Evolutionary conservation across 345 rosid species (phyloP), one percentile per base, ranked within the genome.

Genomic region (Eutrema heterophyllum): DNA sequence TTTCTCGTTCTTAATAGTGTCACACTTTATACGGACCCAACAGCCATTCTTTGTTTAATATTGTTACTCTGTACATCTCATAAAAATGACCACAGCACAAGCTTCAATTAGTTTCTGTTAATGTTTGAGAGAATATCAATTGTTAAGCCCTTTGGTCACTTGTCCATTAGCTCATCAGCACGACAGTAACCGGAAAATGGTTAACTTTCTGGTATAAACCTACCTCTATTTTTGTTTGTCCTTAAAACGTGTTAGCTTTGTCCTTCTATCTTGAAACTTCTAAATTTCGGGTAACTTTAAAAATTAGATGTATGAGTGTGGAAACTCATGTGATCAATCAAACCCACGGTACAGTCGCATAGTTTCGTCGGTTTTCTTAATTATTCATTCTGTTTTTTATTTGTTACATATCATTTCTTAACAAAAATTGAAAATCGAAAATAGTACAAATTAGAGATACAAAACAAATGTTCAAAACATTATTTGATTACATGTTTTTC

Each of bases 21-120:
- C 49, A 75, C 73, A 59, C 30, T 67, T 51, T 68, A 68, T 61
- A 68, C 79, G 10, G 70, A 61, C 64, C 69, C n/a, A 75, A 44
- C 32, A 59, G 24, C 40, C 39, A 67, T 40, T 67, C 44, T 43
- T 50, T 29, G 5, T 29, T 72, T 11, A 30, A 10, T 29, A 10
- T 36, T 72, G 32, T 44, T 29, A 59, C 40, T 40, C 30, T 75
- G 73, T 67, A 67, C 40, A 67, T 75, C 60, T 48, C 78, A 74
- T 57, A 57, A 48, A 49, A 39, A 4, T 62, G 29, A 38, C 18
- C 29, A 67, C 13, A 58, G 39, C 35, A 39, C 72, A 58, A 52
- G 35, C 67, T 39, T 71, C 44, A 41, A 5, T 43, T 73, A 45
- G 18, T 63, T 46, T 53, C 21, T 72, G 30, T 48, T 21, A 56